A percentile compares a stretch with the other conserved stretches of the same genome.
These are phyloP conservation scores for Calendula officinalis DNA, from an alignment of 129 eudicot genomes.

Conservation along the genomic window DNA sequence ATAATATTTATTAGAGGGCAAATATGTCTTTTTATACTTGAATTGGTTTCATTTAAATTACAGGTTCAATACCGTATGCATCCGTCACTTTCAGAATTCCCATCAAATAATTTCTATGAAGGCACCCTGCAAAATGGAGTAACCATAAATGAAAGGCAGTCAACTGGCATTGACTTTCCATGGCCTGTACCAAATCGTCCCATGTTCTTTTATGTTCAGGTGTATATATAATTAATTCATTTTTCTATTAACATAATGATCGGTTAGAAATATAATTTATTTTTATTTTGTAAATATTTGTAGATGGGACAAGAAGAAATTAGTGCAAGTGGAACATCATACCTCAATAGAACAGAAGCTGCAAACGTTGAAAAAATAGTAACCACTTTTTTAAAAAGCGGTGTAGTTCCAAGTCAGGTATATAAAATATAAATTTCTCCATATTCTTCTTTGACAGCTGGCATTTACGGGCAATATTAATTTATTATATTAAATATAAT, in stretches of 20 bases:
- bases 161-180: conserved; percentile 22
- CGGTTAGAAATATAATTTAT: not conserved
- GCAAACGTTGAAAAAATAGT: conserved; percentile 85
- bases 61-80: conserved; percentile 97
- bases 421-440: not conserved
- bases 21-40: too few species aligned
- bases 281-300: not conserved
- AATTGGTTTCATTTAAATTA: conserved; percentile 12
- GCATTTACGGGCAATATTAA: not conserved
- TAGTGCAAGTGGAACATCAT: conserved; percentile 83
- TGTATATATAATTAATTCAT: conserved; percentile 3
- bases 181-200: conserved; percentile 44
- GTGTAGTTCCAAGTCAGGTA: conserved; percentile 61
- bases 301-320: conserved; percentile 97
- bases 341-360: conserved; percentile 79
- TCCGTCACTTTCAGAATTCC: conserved; percentile 82
- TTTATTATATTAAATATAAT: not conserved
- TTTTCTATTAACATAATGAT: not conserved
- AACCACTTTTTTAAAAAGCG: conserved; percentile 74
- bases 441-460: not conserved
- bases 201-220: conserved; percentile 83
- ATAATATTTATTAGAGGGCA: too few species aligned
- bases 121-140: conserved; percentile 23
- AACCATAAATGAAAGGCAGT: conserved; percentile 23
- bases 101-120: conserved; percentile 41